phyloP scores from a whole-genome alignment of 2,329 filamentous ascomycete genomes.

The Pseudogymnoascus destructans region DNA sequence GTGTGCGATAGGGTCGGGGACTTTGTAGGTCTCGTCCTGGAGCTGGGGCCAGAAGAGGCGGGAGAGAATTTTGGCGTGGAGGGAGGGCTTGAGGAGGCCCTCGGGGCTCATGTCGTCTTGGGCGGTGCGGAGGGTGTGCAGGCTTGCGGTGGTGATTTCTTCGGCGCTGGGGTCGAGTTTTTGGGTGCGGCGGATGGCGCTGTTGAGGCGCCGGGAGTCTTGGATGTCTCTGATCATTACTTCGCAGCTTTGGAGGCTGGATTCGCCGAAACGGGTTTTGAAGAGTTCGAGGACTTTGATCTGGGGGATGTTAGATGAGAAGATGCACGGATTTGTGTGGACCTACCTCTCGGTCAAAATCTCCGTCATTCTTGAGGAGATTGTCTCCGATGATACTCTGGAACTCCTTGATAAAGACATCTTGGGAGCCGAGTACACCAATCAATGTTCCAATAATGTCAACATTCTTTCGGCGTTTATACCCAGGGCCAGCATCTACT shows the following conservation, averaged over 20 bases:
- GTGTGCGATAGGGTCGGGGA: constrained; percentile 44
- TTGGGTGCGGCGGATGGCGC: constrained; percentile 44
- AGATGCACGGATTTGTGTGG: constrained; percentile 5
- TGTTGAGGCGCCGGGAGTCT: constrained; percentile 66
- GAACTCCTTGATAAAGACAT: constrained; percentile 88
- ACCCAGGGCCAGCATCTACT: constrained; percentile 83
- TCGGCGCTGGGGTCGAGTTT: constrained; percentile 26
- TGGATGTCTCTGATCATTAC: constrained; percentile 94
- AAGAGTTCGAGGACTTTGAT: constrained; percentile 73
- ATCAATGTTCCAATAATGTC: constrained; percentile 89
- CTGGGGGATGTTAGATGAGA: constrained; percentile 24
- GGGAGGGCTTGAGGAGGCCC: constrained; percentile 30
- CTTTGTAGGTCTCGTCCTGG: constrained; percentile 52
- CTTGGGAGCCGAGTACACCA: constrained; percentile 74
- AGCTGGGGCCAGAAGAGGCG: constrained; percentile 87
- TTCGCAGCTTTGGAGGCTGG: constrained; percentile 78
- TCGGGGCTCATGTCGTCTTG: constrained; percentile 26
- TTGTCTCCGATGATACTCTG: constrained; percentile 80
- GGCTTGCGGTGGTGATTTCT: constrained; percentile 19
- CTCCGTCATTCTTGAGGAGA: constrained; percentile 50
- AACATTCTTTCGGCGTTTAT: constrained; percentile 74
- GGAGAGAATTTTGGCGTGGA: constrained; percentile 77
- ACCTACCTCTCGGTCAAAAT: constrained; percentile 56
- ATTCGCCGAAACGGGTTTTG: constrained; percentile 78
- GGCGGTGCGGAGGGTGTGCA: constrained; percentile 17